A percentile compares a stretch with the other conserved stretches of the same genome.
Evolutionary conservation across 345 rosid genomes (phyloP).

Genomic region (Eutrema yunnanense): DNA sequence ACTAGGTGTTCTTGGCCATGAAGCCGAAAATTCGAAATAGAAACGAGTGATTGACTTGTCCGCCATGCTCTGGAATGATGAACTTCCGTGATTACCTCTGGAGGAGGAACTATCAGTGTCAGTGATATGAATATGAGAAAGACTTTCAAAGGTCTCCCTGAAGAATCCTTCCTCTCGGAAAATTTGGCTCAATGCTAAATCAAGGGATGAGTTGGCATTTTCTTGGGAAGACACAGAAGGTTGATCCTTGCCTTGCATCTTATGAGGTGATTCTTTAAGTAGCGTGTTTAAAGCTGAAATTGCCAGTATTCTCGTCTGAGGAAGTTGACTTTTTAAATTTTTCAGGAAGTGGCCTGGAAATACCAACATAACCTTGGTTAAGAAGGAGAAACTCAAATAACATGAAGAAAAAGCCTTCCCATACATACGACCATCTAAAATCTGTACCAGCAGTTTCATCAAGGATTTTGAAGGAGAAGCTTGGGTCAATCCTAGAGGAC

Average conservation of each 20-base stretch:
- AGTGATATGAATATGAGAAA: conserved; percentile 88
- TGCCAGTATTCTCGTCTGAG: conserved; percentile 97
- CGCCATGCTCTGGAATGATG: conserved; percentile 81
- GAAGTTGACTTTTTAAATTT: conserved; percentile 95
- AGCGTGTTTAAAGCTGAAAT: conserved; percentile 90
- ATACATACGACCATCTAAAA: conserved; percentile 16
- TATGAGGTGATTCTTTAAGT: conserved; percentile 91
- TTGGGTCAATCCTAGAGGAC: conserved; percentile 70
- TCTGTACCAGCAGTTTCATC: conserved; percentile 81
- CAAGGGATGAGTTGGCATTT: conserved; percentile 63
- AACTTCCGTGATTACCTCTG: conserved; percentile 72
- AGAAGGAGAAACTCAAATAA: conserved; percentile 4
- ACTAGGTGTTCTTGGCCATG: conserved; percentile 99
- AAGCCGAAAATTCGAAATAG: conserved; percentile 90
- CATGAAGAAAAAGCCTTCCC: neutral
- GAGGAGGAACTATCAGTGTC: conserved; percentile 73
- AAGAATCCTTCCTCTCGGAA: conserved; percentile 92
- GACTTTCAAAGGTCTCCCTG: conserved; percentile 77
- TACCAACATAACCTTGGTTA: conserved; percentile 12
- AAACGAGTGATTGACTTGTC: conserved; percentile 94
- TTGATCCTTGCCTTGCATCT: conserved; percentile 48
- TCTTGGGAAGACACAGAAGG: conserved; percentile 28
- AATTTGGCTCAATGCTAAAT: conserved; percentile 69
- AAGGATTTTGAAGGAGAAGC: conserved; percentile 62
- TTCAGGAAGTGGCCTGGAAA: conserved; percentile 87